Conservation (phyloP, 805 yeast genomes). For the Metschnikowia reukaufii region DNA sequence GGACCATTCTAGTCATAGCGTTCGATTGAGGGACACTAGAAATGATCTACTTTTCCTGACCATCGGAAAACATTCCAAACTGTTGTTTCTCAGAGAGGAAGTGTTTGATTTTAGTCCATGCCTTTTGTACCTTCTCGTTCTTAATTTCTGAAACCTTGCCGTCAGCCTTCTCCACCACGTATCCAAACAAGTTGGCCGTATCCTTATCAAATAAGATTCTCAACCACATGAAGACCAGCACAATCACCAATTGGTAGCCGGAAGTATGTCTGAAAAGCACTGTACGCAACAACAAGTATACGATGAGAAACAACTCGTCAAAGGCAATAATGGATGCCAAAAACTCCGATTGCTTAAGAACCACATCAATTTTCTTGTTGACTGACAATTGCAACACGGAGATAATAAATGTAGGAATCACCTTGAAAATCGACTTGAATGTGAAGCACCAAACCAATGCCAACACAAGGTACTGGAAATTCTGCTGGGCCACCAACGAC, state of each 20-base stretch:
- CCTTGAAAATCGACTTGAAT: conserved; percentile 62
- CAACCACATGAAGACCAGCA: conserved; percentile 65
- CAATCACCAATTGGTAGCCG: conserved; percentile 64
- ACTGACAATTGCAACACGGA: conserved; percentile 57
- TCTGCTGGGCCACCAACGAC: conserved; percentile 67
- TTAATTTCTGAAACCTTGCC: conserved; percentile 40
- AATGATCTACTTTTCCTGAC: background rate
- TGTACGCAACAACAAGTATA: conserved; percentile 58
- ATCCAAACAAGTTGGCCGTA: conserved; percentile 44
- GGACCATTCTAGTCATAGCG: too few relatives aligned
- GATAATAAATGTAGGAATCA: conserved; percentile 58
- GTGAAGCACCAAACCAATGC: conserved; percentile 61
- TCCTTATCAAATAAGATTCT: conserved; percentile 57
- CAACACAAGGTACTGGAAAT: conserved; percentile 66
- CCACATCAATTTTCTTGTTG: conserved; percentile 39
- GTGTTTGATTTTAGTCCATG: conserved; percentile 37
- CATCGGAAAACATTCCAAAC: conserved; percentile 10
- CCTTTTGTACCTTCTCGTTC: conserved; percentile 43
- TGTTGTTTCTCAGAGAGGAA: conserved; percentile 29
- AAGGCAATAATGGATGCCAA: conserved; percentile 54
- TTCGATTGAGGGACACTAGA: background rate
- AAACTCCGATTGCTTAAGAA: conserved; percentile 37
- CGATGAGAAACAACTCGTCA: conserved; percentile 56
- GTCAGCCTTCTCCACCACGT: conserved; percentile 45
- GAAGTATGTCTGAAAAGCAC: conserved; percentile 62